Percentiles rank a stretch among this genome's conserved stretches.
phyloP scores from a whole-genome alignment of 345 rosid genomes.

The Populus ilicifolia region DNA sequence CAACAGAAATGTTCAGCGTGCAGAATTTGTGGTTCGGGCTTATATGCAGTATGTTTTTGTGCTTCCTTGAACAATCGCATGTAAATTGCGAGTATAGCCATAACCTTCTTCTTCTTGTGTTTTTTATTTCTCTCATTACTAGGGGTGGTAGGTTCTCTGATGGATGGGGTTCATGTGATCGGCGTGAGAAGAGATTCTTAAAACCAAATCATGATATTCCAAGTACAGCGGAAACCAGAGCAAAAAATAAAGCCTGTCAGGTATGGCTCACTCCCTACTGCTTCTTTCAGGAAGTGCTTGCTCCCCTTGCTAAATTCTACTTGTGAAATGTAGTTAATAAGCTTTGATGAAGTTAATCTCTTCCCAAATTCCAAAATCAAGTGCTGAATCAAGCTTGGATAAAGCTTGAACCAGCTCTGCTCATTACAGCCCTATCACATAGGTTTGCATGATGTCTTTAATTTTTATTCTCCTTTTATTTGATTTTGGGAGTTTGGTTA shows the following conservation, averaged over 20 bases:
- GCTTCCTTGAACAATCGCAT: background rate
- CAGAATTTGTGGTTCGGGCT: constrained; percentile 84
- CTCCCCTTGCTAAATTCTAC: background rate
- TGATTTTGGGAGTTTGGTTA: no score
- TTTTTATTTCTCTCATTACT: constrained; percentile 7
- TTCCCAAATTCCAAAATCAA: constrained; percentile 12
- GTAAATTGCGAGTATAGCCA: background rate
- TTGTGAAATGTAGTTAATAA: background rate
- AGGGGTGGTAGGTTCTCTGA: constrained; percentile 85
- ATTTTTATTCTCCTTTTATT: no score
- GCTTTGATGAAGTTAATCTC: constrained; percentile 12
- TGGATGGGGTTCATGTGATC: constrained; percentile 97
- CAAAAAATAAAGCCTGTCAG: constrained; percentile 92
- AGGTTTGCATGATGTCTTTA: no score
- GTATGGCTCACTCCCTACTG: constrained; percentile 26
- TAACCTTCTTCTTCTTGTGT: background rate
- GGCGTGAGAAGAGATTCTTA: constrained; percentile 72
- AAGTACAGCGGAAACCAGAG: constrained; percentile 92
- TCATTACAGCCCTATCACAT: no score
- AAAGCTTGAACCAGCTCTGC: background rate
- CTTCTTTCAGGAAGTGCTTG: background rate
- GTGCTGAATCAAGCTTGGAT: background rate
- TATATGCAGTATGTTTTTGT: constrained; percentile 71
- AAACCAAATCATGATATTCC: constrained; percentile 93
- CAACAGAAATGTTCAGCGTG: constrained; percentile 82